Base-by-base conservation (phyloP, 495 filamentous ascomycete species). In the Cercophora samala region DNA sequence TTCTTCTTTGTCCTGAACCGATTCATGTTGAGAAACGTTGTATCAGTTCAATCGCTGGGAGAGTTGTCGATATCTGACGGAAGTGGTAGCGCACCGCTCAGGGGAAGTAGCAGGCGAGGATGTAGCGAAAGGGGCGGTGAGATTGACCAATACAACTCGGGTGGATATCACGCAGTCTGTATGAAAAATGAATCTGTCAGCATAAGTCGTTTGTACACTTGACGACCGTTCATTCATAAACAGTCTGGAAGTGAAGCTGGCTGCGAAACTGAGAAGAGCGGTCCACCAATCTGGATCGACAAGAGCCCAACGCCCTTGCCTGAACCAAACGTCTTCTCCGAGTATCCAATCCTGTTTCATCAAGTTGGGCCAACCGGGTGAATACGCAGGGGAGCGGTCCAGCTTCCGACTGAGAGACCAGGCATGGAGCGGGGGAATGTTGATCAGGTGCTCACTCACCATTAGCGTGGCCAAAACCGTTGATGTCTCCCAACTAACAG, bases 1-100 rank as follows among this genome's bases (percentile, higher is more conserved):
- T 86, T 90, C 80, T 86, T 91, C 75, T 86, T 85, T 32, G 84
- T 90, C 69, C 90, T 83, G 72, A 92, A 91, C 24, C 88, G 88
- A 81, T 92, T 91, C 90, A 93, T 93, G 9, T 60, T 60, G 58
- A 24, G 6, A 24, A 56, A 9, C 54, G 9, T 13, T 9, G 21
- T 56, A 1, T 56, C 19, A 21, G 21, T 21, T 56, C 21, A 56
- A 46, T 17, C 37, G 8, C 5, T 46, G 37, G 13, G 37, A 2
- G 13, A 17, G 37, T 17, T 46, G 37, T 46, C 37, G 37, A 46
- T 11, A 11, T 2, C 13, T 17, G 37, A 46, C 15, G 29, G 3
- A 32, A 4, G 6, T 46, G 37, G 15, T 46, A 2, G 11, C 13
- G 9, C 37, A 46, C 37, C 37, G 15, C 37, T 8, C 37, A 46